A percentile compares a stretch with the other conserved stretches of the same genome.
These are phyloP conservation scores for Trapa incisa DNA, from an alignment of 345 rosid genomes.

Conservation along the genomic window DNA sequence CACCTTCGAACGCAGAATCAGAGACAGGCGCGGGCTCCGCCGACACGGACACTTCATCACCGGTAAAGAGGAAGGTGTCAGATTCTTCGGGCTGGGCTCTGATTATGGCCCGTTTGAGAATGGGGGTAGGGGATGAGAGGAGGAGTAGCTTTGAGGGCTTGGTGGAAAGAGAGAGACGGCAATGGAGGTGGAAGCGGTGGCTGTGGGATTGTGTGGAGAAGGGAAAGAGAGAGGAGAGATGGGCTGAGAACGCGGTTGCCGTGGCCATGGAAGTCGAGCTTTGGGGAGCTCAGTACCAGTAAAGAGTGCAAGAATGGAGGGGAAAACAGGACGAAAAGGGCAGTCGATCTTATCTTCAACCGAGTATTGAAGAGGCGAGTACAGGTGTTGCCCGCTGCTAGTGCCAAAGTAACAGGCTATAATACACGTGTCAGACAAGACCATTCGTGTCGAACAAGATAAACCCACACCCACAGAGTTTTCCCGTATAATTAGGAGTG, in stretches of 20 bases:
- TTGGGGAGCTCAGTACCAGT: neutral
- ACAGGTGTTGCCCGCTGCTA: neutral
- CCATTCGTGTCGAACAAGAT: neutral
- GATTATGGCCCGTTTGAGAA: slow-evolving; percentile 3
- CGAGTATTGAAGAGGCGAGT: neutral
- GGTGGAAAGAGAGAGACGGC: slow-evolving; percentile 21
- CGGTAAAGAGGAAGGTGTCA: slow-evolving; percentile 16
- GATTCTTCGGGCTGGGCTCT: slow-evolving; percentile 18
- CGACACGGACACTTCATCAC: neutral
- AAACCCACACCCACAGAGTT: neutral
- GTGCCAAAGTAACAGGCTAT: neutral
- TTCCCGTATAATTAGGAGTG: neutral
- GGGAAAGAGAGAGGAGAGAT: slow-evolving; percentile 6
- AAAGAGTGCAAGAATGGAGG: neutral
- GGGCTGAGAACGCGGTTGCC: slow-evolving; percentile 4
- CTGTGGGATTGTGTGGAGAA: slow-evolving; percentile 1
- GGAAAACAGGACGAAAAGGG: neutral
- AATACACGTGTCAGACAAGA: neutral
- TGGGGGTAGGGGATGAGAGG: slow-evolving; percentile 20
- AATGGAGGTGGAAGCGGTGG: slow-evolving; percentile 23
- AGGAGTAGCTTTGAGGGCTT: slow-evolving; percentile 17
- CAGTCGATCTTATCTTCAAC: slow-evolving; percentile 5
- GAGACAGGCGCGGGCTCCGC: neutral
- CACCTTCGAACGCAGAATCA: neutral
- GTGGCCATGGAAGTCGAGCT: slow-evolving; percentile 8